phyloP scores from a whole-genome alignment of 1,139 yeast genomes.

The Zygoascus meyerae region DNA sequence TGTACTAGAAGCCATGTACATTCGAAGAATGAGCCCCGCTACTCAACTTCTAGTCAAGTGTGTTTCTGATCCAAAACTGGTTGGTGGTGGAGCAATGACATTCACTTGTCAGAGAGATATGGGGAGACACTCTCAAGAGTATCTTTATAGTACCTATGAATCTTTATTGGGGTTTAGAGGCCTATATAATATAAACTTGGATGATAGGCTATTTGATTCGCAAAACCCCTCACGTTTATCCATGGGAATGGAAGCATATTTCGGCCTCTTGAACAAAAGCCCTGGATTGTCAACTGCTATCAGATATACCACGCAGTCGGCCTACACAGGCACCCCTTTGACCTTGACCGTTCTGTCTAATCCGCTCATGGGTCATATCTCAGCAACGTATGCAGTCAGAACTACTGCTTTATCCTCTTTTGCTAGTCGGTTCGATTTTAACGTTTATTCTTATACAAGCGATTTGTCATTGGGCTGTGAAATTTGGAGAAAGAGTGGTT shows the following conservation, averaged over 20 bases:
- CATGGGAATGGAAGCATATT: constrained; percentile 85
- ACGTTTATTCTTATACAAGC: constrained; percentile 84
- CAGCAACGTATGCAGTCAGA: constrained; percentile 82
- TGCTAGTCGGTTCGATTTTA: constrained; percentile 83
- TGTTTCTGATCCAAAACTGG: constrained; percentile 62
- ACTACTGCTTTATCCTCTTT: constrained; percentile 74
- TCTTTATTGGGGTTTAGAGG: constrained; percentile 79
- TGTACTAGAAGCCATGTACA: constrained; percentile 81
- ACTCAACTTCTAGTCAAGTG: constrained; percentile 70
- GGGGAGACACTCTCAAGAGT: constrained; percentile 64
- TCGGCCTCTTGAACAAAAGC: constrained; percentile 75
- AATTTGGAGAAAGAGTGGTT: constrained; percentile 46
- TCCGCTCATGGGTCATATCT: constrained; percentile 85
- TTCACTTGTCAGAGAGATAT: constrained; percentile 65
- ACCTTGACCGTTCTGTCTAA: constrained; percentile 83
- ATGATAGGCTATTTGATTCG: constrained; percentile 19
- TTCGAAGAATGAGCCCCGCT: constrained; percentile 54
- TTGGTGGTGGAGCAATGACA: constrained; percentile 55
- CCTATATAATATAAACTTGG: constrained; percentile 58
- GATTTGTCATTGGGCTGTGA: constrained; percentile 85
- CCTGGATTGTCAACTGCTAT: constrained; percentile 66
- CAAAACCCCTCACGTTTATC: constrained; percentile 44
- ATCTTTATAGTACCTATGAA: constrained; percentile 83
- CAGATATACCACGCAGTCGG: constrained; percentile 79
- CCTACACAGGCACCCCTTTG: constrained; percentile 81